Conservation (phyloP, 2,329 filamentous ascomycete genomes). For the Penicillium rolfsii region DNA sequence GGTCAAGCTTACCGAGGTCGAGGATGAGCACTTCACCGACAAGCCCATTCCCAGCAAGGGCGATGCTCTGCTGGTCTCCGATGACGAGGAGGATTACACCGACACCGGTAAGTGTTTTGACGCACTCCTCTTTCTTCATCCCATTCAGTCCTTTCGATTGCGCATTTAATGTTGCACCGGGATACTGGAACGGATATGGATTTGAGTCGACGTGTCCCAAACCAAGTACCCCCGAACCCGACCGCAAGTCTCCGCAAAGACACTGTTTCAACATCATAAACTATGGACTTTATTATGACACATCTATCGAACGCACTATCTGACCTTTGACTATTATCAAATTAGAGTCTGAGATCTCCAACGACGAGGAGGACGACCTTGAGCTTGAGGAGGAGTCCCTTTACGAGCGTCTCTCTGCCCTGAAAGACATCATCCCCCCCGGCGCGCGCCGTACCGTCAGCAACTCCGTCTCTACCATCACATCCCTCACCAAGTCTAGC, state of each 20-base stretch:
- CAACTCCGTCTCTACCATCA: constrained; percentile 56
- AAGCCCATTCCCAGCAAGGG: constrained; percentile 66
- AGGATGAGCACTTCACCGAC: constrained; percentile 88
- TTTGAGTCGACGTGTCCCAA: not conserved
- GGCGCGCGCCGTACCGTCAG: constrained; percentile 70
- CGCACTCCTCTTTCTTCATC: constrained; percentile 6
- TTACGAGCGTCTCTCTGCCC: constrained; percentile 69
- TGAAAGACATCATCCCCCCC: constrained; percentile 76
- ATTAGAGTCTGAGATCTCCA: constrained; percentile 80
- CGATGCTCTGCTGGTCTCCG: constrained; percentile 55
- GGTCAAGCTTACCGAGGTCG: constrained; percentile 96
- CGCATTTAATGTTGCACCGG: constrained; percentile 10
- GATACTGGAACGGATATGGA: not conserved
- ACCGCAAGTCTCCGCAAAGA: not conserved
- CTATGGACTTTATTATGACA: constrained; percentile 9
- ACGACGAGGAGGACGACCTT: constrained; percentile 67
- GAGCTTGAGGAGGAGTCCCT: constrained; percentile 65
- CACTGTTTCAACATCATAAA: not conserved
- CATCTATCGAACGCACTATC: constrained; percentile 11
- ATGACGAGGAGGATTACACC: constrained; percentile 78
- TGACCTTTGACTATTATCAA: constrained; percentile 16
- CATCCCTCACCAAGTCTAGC: constrained; percentile 50
- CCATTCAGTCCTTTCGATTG: constrained; percentile 10
- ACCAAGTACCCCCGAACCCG: not conserved
- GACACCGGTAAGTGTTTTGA: constrained; percentile 73